Conservation (phyloP, 176 grass and related monocot genomes). For the Oryza punctata region DNA sequence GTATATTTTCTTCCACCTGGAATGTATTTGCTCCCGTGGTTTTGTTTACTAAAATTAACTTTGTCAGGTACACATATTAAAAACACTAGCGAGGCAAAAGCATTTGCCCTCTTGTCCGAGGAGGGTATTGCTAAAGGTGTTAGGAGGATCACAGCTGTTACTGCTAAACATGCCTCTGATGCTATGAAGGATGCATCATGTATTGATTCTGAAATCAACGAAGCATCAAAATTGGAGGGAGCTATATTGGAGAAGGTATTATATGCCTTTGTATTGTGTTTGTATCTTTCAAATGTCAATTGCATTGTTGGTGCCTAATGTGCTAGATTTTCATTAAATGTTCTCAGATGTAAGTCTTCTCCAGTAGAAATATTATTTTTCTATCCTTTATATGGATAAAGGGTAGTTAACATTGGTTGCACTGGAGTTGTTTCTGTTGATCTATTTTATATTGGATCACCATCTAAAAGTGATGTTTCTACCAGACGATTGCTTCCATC, state of each 20-base stretch:
- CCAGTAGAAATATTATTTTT: not conserved
- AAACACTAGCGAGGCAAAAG: slow-evolving; percentile 79
- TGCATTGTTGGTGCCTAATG: not conserved
- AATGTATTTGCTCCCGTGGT: slow-evolving; percentile 15
- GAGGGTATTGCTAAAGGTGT: slow-evolving; percentile 97
- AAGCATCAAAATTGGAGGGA: slow-evolving; percentile 57
- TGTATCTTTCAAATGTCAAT: not conserved
- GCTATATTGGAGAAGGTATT: slow-evolving; percentile 73
- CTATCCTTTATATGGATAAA: not conserved
- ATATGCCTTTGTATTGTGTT: not conserved
- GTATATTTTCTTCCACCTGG: slow-evolving; percentile 40
- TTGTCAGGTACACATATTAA: slow-evolving; percentile 82
- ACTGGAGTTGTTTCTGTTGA: slow-evolving; percentile 4
- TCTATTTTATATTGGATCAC: slow-evolving; percentile 5
- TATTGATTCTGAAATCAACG: slow-evolving; percentile 60
- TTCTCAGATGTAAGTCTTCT: not conserved
- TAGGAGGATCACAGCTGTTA: slow-evolving; percentile 89
- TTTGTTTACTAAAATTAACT: slow-evolving; percentile 22
- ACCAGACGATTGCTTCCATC: slow-evolving; percentile 85
- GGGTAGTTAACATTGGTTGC: not conserved
- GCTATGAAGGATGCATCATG: slow-evolving; percentile 67
- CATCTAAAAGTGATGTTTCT: slow-evolving; percentile 25
- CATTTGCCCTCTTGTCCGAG: slow-evolving; percentile 84
- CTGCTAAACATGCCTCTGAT: slow-evolving; percentile 62
- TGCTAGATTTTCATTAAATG: not conserved